Percentiles rank a stretch among this genome's conserved stretches.
Conservation (phyloP, 225 moss, liverwort and hornwort species). For the Pseudoscleropodium purum region DNA sequence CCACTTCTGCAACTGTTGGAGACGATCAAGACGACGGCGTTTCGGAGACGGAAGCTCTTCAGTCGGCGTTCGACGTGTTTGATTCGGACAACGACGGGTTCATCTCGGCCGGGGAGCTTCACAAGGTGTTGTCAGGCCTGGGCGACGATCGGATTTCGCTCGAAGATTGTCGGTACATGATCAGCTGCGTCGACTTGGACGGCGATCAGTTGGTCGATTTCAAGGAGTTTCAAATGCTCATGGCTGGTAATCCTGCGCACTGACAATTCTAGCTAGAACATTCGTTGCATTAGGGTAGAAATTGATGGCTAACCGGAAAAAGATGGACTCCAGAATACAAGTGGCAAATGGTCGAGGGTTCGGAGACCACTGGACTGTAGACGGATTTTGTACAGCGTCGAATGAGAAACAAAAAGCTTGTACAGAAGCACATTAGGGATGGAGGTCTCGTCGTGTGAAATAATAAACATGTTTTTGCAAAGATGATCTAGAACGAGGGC, state of each 20-base stretch:
- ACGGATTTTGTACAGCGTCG: neutral
- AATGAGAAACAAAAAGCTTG: neutral
- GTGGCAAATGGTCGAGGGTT: neutral
- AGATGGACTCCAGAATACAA: neutral
- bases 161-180: constrained; percentile 56
- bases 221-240: constrained; percentile 47
- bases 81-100: constrained; percentile 45
- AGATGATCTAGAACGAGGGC: neutral
- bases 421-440: neutral
- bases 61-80: constrained; percentile 48
- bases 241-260: constrained; percentile 18
- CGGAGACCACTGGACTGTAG: neutral
- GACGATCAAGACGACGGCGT: neutral
- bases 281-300: neutral
- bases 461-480: neutral
- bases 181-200: constrained; percentile 40
- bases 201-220: constrained; percentile 51
- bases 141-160: constrained; percentile 34
- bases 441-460: neutral
- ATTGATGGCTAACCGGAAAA: no score
- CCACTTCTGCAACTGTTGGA: neutral
- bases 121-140: constrained; percentile 32
- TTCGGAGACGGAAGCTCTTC: constrained; percentile 18
- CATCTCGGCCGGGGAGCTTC: constrained; percentile 57
- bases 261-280: neutral